Conservation (phyloP, 106 monocot species). For the Alisma plantagoaquatica region DNA sequence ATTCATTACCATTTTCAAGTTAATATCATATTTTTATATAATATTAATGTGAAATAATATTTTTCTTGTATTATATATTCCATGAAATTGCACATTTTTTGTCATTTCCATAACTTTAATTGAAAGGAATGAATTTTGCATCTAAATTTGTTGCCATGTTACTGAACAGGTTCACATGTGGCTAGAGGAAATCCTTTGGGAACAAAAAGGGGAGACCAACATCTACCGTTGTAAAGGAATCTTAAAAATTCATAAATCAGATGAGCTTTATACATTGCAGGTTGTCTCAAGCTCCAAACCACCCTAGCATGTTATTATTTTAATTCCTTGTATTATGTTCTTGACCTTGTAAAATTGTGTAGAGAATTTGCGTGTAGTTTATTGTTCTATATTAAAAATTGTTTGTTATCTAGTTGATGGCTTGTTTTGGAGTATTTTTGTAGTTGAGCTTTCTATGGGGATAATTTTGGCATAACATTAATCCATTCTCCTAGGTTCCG, state of each 20-base stretch:
- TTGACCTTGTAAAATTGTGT: no score
- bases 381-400: neutral
- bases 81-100: neutral
- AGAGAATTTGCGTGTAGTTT: neutral
- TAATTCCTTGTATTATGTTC: no score
- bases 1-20: no score
- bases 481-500: no score
- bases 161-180: conserved; percentile 11
- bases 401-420: neutral
- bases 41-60: no score
- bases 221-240: conserved; percentile 16
- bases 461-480: neutral
- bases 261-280: conserved; percentile 10
- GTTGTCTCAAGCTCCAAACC: neutral
- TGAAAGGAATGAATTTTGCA: no score
- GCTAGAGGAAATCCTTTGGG: conserved; percentile 15
- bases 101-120: no score
- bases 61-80: neutral
- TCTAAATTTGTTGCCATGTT: no score
- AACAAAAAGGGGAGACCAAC: conserved; percentile 3
- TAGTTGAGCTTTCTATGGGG: neutral
- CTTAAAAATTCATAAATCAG: conserved; percentile 8
- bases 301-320: no score
- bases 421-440: neutral
- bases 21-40: no score